A percentile compares a stretch with the other conserved stretches of the same genome.
phyloP scores from a whole-genome alignment of 2,329 filamentous ascomycete species.

The Calonectria montana region DNA sequence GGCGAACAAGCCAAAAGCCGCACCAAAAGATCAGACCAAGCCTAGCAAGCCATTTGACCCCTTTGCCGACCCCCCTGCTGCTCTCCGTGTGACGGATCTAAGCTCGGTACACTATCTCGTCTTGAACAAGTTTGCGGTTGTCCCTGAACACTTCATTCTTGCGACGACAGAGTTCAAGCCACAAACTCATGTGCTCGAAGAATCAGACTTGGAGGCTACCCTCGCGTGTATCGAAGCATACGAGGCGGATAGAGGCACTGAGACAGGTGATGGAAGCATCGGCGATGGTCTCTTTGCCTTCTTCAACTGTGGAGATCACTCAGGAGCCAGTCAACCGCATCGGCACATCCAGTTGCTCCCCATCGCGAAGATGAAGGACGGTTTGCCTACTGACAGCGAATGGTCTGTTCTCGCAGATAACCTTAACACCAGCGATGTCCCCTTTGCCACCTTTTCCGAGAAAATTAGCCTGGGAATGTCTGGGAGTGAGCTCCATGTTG shows the following conservation, averaged over 20 bases:
- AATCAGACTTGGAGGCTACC: conserved; percentile 69
- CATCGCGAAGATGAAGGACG: conserved; percentile 70
- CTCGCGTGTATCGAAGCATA: conserved; percentile 72
- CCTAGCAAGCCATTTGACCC: conserved; percentile 65
- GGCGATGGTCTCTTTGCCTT: conserved; percentile 68
- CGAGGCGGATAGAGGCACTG: conserved; percentile 33
- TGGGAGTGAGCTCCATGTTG: conserved; percentile 50
- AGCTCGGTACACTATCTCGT: conserved; percentile 71
- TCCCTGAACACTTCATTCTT: conserved; percentile 78
- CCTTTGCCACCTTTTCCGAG: conserved; percentile 59
- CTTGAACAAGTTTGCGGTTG: conserved; percentile 81
- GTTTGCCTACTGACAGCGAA: conserved; percentile 48
- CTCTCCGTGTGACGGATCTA: conserved; percentile 65
- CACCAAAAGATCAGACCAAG: conserved; percentile 44
- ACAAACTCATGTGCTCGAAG: conserved; percentile 74
- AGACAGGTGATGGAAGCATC: conserved; percentile 9
- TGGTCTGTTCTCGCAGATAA: conserved; percentile 64
- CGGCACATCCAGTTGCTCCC: conserved; percentile 79
- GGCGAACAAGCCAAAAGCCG: conserved; percentile 71
- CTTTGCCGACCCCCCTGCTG: conserved; percentile 69
- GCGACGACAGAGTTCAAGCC: conserved; percentile 71
- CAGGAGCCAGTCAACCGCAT: conserved; percentile 78
- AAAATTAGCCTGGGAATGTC: conserved; percentile 49
- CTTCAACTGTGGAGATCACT: conserved; percentile 77
- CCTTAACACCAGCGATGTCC: conserved; percentile 47